Evolutionary conservation across 1,284 basidiomycete species (phyloP).

Genomic region (Lignosus rhinocerotis): DNA sequence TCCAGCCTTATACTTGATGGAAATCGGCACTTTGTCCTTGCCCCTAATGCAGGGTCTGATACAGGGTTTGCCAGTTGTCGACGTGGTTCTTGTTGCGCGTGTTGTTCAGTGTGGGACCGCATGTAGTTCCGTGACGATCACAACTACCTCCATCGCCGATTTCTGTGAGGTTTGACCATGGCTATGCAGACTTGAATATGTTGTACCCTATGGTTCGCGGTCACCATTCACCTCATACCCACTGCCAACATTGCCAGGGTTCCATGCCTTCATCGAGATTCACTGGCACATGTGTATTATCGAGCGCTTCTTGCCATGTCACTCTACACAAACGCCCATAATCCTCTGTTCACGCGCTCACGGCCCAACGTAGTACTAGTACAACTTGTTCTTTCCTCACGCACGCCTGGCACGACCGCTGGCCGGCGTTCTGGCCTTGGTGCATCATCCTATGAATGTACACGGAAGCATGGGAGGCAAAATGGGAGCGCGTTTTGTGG

Average conservation of each 20-base stretch:
- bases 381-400: constrained; percentile 1
- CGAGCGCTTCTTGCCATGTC: constrained; percentile 6
- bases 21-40: neutral
- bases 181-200: too few species aligned
- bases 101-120: too few species aligned
- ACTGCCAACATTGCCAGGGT: too few species aligned
- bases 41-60: too few species aligned
- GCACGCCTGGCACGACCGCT: constrained; percentile 20
- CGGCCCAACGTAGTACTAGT: neutral
- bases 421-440: constrained; percentile 18
- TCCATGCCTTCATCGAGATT: neutral
- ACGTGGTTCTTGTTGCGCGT: too few species aligned
- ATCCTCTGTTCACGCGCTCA: neutral
- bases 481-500: constrained; percentile 89
- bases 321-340: constrained; percentile 16
- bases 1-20: too few species aligned
- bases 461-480: constrained; percentile 53
- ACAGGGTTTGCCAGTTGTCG: too few species aligned
- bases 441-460: constrained; percentile 28
- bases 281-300: neutral
- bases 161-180: too few species aligned
- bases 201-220: too few species aligned
- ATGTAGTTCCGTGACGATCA: too few species aligned
- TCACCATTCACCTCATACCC: too few species aligned
- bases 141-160: too few species aligned